A percentile compares a stretch with the other conserved stretches of the same genome.
Conservation (phyloP, 2,329 filamentous ascomycete species). For the Lasiodiplodia sp. region DNA sequence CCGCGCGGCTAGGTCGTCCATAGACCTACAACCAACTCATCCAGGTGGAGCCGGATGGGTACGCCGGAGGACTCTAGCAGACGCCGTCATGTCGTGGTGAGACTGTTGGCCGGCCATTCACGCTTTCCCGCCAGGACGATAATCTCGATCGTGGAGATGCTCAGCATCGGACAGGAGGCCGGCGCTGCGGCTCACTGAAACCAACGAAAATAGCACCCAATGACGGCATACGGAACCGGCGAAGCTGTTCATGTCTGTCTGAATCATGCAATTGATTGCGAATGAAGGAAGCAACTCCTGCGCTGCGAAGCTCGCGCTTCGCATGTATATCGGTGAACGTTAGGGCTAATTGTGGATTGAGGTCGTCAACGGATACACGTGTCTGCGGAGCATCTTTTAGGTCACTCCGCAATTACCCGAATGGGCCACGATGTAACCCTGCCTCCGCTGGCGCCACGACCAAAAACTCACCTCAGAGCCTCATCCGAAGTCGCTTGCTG, state of each 20-base stretch:
- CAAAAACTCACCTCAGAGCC: constrained; percentile 25
- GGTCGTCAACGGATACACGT: constrained; percentile 30
- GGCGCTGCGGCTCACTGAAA: constrained; percentile 23
- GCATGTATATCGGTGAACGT: constrained; percentile 25
- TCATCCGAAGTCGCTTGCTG: constrained; percentile 23
- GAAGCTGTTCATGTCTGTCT: constrained; percentile 19
- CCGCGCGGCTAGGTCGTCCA: constrained; percentile 23
- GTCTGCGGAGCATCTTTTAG: constrained; percentile 26
- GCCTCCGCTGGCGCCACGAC: constrained; percentile 27
- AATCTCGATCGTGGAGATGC: constrained; percentile 13
- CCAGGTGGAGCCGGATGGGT: constrained; percentile 24
- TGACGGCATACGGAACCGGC: constrained; percentile 7
- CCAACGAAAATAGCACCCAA: constrained; percentile 25
- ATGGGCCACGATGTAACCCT: constrained; percentile 27
- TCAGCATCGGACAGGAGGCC: constrained; percentile 20
- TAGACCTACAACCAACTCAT: constrained; percentile 23
- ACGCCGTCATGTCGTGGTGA: constrained; percentile 20
- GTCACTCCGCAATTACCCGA: constrained; percentile 24
- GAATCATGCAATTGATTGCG: constrained; percentile 25
- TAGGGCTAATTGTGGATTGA: constrained; percentile 26
- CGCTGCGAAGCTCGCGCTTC: constrained; percentile 12
- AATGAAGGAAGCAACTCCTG: constrained; percentile 15
- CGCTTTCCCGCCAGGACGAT: neutral
- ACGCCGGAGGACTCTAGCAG: constrained; percentile 12
- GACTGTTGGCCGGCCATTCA: constrained; percentile 21